Conservation (phyloP, 1,139 yeast species). For the Scheffersomyces insectosa region DNA sequence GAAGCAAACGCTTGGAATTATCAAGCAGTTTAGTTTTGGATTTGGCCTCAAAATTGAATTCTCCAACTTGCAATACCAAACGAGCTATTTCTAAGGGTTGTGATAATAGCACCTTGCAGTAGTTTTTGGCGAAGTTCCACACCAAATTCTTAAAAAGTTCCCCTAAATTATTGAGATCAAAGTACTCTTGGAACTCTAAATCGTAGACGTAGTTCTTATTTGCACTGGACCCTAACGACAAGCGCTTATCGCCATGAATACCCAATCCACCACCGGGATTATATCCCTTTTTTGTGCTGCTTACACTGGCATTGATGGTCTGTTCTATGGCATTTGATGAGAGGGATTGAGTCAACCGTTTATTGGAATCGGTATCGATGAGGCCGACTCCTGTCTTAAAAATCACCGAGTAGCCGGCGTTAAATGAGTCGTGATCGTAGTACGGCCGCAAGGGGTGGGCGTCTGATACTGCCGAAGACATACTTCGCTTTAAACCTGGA, state of each 20-base stretch:
- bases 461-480: too few species aligned
- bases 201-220: conserved; percentile 57
- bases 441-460: conserved; percentile 57
- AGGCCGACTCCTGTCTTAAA: conserved; percentile 64
- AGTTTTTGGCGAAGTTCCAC: conserved; percentile 65
- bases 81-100: conserved; percentile 92
- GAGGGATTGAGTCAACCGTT: conserved; percentile 30
- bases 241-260: conserved; percentile 13
- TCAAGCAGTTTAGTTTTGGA: not conserved
- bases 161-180: conserved; percentile 57
- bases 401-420: conserved; percentile 64
- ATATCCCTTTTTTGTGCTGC: conserved; percentile 11
- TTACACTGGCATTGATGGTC: conserved; percentile 3
- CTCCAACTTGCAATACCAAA: conserved; percentile 78
- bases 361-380: conserved; percentile 39
- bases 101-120: conserved; percentile 63
- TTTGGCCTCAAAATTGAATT: conserved; percentile 31
- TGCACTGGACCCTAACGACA: conserved; percentile 1
- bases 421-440: conserved; percentile 68
- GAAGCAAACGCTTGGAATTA: not conserved
- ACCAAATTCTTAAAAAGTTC: conserved; percentile 55
- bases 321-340: conserved; percentile 1
- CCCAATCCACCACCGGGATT: conserved; percentile 25
- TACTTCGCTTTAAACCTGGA: conserved; percentile 2
- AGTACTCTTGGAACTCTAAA: conserved; percentile 66